Percentiles rank a stretch among this genome's conserved stretches.
These are phyloP conservation scores for Clitoria ternatea DNA, from an alignment of 306 rosid genomes.

Conservation along the genomic window DNA sequence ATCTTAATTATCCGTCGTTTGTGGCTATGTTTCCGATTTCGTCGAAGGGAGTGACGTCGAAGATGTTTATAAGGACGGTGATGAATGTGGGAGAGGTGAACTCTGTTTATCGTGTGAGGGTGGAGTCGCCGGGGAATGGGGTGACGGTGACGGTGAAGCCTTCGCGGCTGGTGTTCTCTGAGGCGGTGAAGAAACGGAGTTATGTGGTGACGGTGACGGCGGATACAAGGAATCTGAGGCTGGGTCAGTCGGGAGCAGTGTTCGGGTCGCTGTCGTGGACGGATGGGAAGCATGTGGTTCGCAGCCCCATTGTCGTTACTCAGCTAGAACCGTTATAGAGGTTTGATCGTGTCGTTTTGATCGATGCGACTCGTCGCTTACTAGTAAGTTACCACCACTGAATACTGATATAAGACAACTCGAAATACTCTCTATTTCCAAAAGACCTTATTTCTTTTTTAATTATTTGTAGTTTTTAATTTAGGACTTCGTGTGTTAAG, in stretches of 20 bases:
- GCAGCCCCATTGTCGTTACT: slow-evolving; percentile 81
- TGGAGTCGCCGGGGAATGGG: slow-evolving; percentile 54
- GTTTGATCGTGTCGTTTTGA: slow-evolving; percentile 44
- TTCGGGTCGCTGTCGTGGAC: slow-evolving; percentile 82
- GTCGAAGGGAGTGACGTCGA: slow-evolving; percentile 33
- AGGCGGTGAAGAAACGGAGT: slow-evolving; percentile 57
- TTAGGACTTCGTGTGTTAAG: slow-evolving; percentile 2
- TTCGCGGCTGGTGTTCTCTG: slow-evolving; percentile 50
- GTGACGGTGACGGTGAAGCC: slow-evolving; percentile 73
- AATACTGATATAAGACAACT: neutral
- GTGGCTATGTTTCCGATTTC: slow-evolving; percentile 49
- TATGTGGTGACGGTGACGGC: slow-evolving; percentile 55
- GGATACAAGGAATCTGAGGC: slow-evolving; percentile 36
- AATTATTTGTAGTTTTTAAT: neutral
- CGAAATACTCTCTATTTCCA: neutral
- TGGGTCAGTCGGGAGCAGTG: slow-evolving; percentile 65
- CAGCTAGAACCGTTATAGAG: slow-evolving; percentile 60
- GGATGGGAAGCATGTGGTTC: slow-evolving; percentile 79
- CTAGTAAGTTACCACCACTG: neutral
- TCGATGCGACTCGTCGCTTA: slow-evolving; percentile 4
- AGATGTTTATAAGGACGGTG: slow-evolving; percentile 55
- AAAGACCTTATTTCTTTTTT: neutral
- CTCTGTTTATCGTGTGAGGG: slow-evolving; percentile 45
- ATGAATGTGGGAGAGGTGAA: slow-evolving; percentile 66
- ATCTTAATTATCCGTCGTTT: slow-evolving; percentile 76